Evolutionary conservation across 208 protist species (phyloP), one percentile per base, ranked within the genome.

Genomic region (Crithidia brevicula): DNA sequence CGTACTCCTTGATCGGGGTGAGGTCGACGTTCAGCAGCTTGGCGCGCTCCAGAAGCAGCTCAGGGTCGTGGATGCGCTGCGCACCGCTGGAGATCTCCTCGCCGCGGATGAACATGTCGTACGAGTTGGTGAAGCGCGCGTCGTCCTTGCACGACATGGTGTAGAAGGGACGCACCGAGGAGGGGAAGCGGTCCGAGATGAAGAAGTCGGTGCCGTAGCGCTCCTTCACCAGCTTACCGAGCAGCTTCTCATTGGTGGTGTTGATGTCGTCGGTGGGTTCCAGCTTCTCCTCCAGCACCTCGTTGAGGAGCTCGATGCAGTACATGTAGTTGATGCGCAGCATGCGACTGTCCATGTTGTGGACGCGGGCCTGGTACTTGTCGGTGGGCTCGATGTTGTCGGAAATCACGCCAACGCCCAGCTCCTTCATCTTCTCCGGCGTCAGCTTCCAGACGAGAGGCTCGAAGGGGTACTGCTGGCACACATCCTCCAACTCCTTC

Each of bases 31-130:
- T 78, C 33, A 96, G 80, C 22, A 79, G 73, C 69, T 86, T 82
- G 43, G 95, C 96, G 25, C 82, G 78, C 52, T 89, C 61, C 33
- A 92, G 66, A 0, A 99, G 92, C 36, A 99, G 51, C 23, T 85
- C 88, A 0, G 97, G 71, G 67, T 99, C 98, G 85, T 99, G 99
- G 52, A 99, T 98, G 89, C 99, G 97, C 94, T 99, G 99, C 33
- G 99, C 98, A 25, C 99, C 99, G 27, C 98, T 99, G 22, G 92
- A 95, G 74, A 99, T 99, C 86, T 99, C 99, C 86, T 99, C 98
- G 33, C 99, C 99, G 50, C 99, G 93, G 60, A 99, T 96, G 81
- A 99, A 99, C 82, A 99, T 91, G 83, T 99, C 99, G 86, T 99
- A 99, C 40, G 95, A 98, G 79, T 98, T 98, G 31, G 93, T 96